Percentiles rank a stretch among this genome's conserved stretches.
These are phyloP conservation scores for Populus nigra DNA, from an alignment of 345 rosid species.

Conservation along the genomic window DNA sequence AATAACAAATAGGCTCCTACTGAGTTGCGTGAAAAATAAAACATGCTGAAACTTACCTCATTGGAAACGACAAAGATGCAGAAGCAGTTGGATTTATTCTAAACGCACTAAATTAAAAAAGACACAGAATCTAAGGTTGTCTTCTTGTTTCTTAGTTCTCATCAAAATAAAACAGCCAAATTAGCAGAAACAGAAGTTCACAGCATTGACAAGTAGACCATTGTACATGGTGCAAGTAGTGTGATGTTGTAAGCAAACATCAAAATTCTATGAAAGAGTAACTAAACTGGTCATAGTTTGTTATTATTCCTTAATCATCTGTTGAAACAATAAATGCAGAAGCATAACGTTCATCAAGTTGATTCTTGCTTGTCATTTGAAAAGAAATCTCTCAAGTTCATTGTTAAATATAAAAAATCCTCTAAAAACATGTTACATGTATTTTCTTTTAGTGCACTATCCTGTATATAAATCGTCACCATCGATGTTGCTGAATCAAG, in stretches of 20 bases:
- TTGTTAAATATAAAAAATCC: background rate
- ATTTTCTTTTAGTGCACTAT: background rate
- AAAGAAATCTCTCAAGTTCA: background rate
- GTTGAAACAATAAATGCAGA: background rate
- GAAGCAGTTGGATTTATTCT: background rate
- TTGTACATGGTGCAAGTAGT: background rate
- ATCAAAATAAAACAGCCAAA: background rate
- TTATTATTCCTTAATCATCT: background rate
- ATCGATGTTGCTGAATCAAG: background rate
- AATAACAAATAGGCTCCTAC: background rate
- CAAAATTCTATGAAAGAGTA: background rate
- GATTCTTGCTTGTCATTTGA: background rate
- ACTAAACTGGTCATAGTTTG: background rate
- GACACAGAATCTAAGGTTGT: background rate
- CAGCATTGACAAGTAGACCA: background rate
- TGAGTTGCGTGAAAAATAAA: background rate
- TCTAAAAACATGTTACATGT: background rate
- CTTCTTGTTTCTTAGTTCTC: background rate
- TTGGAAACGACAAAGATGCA: background rate
- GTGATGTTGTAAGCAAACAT: background rate
- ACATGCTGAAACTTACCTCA: background rate
- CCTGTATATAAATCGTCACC: background rate
- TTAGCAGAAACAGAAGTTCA: background rate
- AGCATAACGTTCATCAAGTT: background rate
- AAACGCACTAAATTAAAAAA: background rate